phyloP scores from a whole-genome alignment of 495 filamentous ascomycete species.

The Chaetomium tenue region DNA sequence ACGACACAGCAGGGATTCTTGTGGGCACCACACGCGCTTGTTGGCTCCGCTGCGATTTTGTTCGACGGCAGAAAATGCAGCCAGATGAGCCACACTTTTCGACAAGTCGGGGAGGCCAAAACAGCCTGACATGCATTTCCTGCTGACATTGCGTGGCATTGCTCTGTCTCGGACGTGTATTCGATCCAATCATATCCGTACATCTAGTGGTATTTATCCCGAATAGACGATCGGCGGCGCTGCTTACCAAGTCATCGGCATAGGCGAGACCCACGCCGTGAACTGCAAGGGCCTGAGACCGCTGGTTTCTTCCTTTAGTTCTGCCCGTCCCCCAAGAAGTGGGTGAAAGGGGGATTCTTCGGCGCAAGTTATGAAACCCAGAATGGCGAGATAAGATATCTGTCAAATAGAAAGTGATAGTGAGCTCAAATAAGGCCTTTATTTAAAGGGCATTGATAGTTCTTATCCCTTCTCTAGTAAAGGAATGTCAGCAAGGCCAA shows the following conservation, averaged over 20 bases:
- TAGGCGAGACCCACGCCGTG: background rate
- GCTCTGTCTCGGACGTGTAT: too few species aligned
- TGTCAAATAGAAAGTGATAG: background rate
- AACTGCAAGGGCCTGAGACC: background rate
- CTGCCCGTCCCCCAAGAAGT: background rate
- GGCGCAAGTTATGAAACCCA: background rate
- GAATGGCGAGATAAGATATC: background rate
- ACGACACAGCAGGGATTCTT: background rate
- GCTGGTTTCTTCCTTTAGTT: background rate
- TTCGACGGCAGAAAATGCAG: background rate
- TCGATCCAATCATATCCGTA: too few species aligned
- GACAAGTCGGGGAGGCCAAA: background rate
- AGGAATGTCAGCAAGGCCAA: background rate
- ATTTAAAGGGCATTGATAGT: too few species aligned
- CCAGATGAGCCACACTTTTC: background rate
- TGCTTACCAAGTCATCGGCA: background rate
- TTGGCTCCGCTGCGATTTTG: background rate
- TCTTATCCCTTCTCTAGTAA: background rate
- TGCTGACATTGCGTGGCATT: background rate
- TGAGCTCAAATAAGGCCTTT: too few species aligned
- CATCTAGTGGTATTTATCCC: too few species aligned
- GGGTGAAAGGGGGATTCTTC: background rate
- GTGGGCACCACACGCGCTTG: background rate
- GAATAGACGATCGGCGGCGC: background rate
- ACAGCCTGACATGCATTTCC: background rate